Evolutionary conservation across 768 basidiomycete genomes (phyloP).

Genomic region (Cystobasidium ongulense): DNA sequence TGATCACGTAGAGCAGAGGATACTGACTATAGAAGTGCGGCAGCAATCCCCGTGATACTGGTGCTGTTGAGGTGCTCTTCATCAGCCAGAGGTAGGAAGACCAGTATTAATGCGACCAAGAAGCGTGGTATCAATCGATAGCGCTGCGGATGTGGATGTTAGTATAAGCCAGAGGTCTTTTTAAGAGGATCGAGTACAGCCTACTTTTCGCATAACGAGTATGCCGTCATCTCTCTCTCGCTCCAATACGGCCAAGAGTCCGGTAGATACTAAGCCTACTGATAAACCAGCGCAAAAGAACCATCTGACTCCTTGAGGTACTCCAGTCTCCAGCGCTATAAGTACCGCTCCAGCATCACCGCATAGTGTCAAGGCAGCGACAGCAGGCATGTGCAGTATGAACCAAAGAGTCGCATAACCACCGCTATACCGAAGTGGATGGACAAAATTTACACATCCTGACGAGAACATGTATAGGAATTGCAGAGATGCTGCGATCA

Average conservation of each 20-base stretch:
- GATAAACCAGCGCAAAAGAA: background rate
- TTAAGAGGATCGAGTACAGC: background rate
- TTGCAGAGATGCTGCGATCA: background rate
- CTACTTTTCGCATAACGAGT: constrained; percentile 1
- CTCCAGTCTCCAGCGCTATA: background rate
- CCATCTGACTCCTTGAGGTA: background rate
- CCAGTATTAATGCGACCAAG: background rate
- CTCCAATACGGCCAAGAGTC: background rate
- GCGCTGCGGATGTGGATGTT: background rate
- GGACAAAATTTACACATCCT: background rate
- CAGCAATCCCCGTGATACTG: background rate
- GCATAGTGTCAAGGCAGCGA: background rate
- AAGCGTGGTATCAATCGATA: background rate
- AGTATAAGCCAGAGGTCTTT: background rate
- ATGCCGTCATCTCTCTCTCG: background rate
- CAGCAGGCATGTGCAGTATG: background rate
- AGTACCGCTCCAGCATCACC: constrained; percentile 2
- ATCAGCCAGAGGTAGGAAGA: background rate
- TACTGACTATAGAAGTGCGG: background rate
- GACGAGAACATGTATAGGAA: constrained; percentile 7
- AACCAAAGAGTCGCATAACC: background rate
- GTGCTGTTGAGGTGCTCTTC: background rate
- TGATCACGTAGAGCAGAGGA: too few species aligned
- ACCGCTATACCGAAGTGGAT: background rate
- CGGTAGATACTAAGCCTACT: background rate